Evolutionary conservation across 805 yeast species (phyloP).

Genomic region (Pichia membranifaciens): DNA sequence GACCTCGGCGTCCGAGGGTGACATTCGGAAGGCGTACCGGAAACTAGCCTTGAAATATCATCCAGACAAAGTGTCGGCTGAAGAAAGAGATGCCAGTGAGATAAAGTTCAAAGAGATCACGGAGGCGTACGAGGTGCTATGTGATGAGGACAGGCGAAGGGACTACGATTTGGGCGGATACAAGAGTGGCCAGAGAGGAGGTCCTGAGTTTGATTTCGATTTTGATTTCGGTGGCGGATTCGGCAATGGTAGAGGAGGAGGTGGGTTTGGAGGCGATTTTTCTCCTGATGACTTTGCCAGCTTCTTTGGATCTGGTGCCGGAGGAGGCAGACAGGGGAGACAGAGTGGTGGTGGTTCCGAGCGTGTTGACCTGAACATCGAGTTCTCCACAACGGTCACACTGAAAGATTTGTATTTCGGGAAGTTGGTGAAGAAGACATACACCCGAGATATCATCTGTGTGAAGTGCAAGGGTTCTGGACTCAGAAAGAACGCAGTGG

Average conservation of each 20-base stretch:
- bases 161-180: constrained; percentile 45
- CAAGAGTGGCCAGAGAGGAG: constrained; percentile 1
- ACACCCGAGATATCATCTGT: constrained; percentile 71
- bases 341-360: constrained; percentile 14
- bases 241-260: constrained; percentile 16
- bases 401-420: constrained; percentile 77
- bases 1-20: constrained; percentile 45
- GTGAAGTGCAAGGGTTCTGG: constrained; percentile 72
- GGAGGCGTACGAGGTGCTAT: constrained; percentile 78
- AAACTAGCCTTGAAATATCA: constrained; percentile 77
- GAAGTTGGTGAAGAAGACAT: constrained; percentile 65
- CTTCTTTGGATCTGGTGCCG: constrained; percentile 51
- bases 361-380: constrained; percentile 45
- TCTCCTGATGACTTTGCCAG: constrained; percentile 71
- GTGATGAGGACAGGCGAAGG: constrained; percentile 57
- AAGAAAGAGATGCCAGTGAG: constrained; percentile 62
- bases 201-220: constrained; percentile 20
- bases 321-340: constrained; percentile 16
- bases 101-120: constrained; percentile 74
- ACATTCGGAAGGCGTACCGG: constrained; percentile 80
- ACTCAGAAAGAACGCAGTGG: constrained; percentile 51
- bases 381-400: constrained; percentile 56
- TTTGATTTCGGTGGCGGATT: constrained; percentile 18
- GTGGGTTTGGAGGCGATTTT: constrained; percentile 30
- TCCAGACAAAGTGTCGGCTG: constrained; percentile 68